Evolutionary conservation across 2,329 filamentous ascomycete species (phyloP).

Genomic region (Ambrosiella beaveri): DNA sequence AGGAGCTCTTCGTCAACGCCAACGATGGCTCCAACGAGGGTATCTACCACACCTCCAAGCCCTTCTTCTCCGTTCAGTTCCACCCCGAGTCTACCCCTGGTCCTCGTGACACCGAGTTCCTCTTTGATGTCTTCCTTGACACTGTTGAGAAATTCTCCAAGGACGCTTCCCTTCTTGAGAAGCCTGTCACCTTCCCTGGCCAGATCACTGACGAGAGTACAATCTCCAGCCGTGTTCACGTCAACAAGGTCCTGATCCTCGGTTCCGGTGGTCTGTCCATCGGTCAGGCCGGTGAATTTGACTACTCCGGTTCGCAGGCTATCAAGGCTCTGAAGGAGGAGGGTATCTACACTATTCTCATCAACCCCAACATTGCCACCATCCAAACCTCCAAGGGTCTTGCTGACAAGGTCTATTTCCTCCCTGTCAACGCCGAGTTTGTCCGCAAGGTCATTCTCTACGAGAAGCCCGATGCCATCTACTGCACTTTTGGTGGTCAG

Average conservation of each 20-base stretch:
- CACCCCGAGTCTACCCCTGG: conserved; percentile 95
- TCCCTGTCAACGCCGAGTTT: conserved; percentile 91
- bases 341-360: conserved; percentile 92
- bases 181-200: conserved; percentile 74
- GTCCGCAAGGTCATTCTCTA: conserved; percentile 94
- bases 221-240: conserved; percentile 40
- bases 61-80: conserved; percentile 99
- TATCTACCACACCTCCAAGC: conserved; percentile 69
- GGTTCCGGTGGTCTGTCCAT: conserved; percentile 93
- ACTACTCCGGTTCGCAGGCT: conserved; percentile 94
- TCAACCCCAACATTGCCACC: conserved; percentile 98
- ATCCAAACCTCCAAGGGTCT: conserved; percentile 97
- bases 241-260: conserved; percentile 88
- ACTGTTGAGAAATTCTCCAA: conserved; percentile 58
- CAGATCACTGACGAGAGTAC: conserved; percentile 55
- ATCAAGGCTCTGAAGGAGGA: conserved; percentile 98
- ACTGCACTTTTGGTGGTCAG: conserved; percentile 94
- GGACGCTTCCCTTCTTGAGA: conserved; percentile 47
- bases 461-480: conserved; percentile 89
- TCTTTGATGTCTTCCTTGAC: conserved; percentile 92
- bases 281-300: conserved; percentile 94
- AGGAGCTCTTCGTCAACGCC: conserved; percentile 91
- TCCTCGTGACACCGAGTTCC: conserved; percentile 83
- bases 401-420: conserved; percentile 96
- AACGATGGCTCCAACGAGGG: conserved; percentile 98